Percentiles rank a stretch among this genome's conserved stretches.
phyloP scores from a whole-genome alignment of 1,139 yeast species.

The Geotrichum australiense region DNA sequence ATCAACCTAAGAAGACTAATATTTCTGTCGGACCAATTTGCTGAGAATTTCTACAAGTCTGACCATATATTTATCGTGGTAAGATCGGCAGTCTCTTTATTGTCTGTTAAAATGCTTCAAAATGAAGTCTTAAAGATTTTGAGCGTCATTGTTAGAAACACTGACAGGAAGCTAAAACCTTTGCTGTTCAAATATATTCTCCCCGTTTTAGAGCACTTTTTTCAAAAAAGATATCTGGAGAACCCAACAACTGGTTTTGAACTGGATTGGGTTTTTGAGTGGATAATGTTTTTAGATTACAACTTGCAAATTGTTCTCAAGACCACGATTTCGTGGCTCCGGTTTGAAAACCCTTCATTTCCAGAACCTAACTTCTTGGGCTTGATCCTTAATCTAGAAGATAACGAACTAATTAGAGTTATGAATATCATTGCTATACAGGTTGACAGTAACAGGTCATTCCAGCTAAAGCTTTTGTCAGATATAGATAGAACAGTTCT shows the following conservation, averaged over 20 bases:
- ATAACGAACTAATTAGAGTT: background rate
- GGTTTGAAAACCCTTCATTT: background rate
- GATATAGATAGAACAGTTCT: too few relatives aligned
- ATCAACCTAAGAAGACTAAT: constrained; percentile 13
- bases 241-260: background rate
- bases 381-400: background rate
- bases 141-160: background rate
- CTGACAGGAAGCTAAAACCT: background rate
- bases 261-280: constrained; percentile 6
- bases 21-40: constrained; percentile 6
- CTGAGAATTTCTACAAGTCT: background rate
- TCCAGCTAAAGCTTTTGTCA: too few relatives aligned
- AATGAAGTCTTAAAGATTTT: constrained; percentile 9
- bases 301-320: background rate
- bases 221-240: constrained; percentile 1
- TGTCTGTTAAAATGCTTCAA: constrained; percentile 1
- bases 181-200: constrained; percentile 6
- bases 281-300: too few relatives aligned
- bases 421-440: constrained; percentile 11
- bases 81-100: constrained; percentile 5
- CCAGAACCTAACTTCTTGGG: constrained; percentile 1
- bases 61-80: constrained; percentile 8
- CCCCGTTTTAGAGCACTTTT: constrained; percentile 2
- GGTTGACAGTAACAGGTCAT: constrained; percentile 7
- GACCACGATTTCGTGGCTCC: constrained; percentile 8